Evolutionary conservation across 1,139 yeast species (phyloP).

Genomic region (Kurtzmaniella quercitrusa): DNA sequence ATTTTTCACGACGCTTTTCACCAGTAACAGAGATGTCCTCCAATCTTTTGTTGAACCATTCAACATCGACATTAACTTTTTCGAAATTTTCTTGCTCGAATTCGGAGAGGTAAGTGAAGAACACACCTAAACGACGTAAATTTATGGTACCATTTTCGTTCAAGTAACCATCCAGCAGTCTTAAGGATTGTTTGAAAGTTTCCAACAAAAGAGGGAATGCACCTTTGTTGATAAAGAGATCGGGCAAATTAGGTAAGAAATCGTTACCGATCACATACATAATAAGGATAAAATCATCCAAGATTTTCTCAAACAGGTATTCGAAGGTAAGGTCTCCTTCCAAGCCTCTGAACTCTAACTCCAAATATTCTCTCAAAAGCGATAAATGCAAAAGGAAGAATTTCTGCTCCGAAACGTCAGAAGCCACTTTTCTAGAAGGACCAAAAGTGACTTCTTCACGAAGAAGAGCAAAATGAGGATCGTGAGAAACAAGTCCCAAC

Average conservation of each 20-base stretch:
- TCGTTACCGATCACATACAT: conserved; percentile 97
- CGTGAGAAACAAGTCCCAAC: conserved; percentile 95
- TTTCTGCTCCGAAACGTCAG: conserved; percentile 69
- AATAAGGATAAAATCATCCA: conserved; percentile 90
- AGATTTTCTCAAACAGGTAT: conserved; percentile 80
- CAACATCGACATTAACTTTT: conserved; percentile 76
- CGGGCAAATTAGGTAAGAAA: conserved; percentile 97
- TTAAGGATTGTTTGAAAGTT: conserved; percentile 79
- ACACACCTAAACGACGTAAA: conserved; percentile 62
- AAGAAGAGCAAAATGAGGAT: conserved; percentile 89
- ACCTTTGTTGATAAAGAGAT: conserved; percentile 87
- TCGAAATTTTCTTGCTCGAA: conserved; percentile 83
- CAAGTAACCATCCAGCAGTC: conserved; percentile 76
- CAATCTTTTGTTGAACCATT: conserved; percentile 85
- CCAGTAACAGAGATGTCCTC: conserved; percentile 77
- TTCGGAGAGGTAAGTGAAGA: conserved; percentile 67
- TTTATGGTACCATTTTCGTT: conserved; percentile 82
- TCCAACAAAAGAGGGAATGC: conserved; percentile 88
- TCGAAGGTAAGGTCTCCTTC: conserved; percentile 60
- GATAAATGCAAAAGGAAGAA: conserved; percentile 83
- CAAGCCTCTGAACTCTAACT: conserved; percentile 76
- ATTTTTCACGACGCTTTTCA: conserved; percentile 59
- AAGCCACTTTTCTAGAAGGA: conserved; percentile 36
- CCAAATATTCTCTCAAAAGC: conserved; percentile 84
- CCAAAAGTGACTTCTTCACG: conserved; percentile 97